Conservation (phyloP, 305 asterid species). For the Ajuga reptans region DNA sequence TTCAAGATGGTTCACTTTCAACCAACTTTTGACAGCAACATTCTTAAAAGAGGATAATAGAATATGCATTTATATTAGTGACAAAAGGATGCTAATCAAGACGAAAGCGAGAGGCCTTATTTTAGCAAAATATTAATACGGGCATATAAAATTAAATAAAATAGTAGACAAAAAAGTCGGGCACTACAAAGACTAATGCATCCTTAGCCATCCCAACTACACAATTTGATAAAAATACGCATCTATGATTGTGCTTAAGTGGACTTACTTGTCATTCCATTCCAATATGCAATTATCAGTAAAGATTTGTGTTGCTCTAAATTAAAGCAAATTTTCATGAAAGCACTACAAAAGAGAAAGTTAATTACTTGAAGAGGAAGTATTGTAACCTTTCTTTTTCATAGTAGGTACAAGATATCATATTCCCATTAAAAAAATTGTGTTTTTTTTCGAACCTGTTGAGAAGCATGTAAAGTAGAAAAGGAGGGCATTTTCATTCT, state of each 20-base stretch:
- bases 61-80: background rate
- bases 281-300: constrained; percentile 11
- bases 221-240: background rate
- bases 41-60: background rate
- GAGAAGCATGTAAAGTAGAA: constrained; percentile 17
- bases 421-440: background rate
- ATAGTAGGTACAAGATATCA: background rate
- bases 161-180: too few relatives aligned
- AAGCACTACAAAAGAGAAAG: constrained; percentile 12
- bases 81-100: background rate
- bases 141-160: too few relatives aligned
- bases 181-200: background rate
- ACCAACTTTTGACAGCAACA: constrained; percentile 21
- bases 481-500: background rate
- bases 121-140: too few relatives aligned
- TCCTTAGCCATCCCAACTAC: background rate
- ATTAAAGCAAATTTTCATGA: constrained; percentile 21
- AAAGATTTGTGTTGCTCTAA: background rate
- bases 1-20: constrained; percentile 32
- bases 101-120: background rate
- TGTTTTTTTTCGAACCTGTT: background rate
- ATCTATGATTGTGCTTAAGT: constrained; percentile 18
- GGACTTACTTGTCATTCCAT: constrained; percentile 17
- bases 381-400: constrained; percentile 16
- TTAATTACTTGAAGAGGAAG: constrained; percentile 31